Conservation (phyloP, 306 rosid species). For the Quercus alba region DNA sequence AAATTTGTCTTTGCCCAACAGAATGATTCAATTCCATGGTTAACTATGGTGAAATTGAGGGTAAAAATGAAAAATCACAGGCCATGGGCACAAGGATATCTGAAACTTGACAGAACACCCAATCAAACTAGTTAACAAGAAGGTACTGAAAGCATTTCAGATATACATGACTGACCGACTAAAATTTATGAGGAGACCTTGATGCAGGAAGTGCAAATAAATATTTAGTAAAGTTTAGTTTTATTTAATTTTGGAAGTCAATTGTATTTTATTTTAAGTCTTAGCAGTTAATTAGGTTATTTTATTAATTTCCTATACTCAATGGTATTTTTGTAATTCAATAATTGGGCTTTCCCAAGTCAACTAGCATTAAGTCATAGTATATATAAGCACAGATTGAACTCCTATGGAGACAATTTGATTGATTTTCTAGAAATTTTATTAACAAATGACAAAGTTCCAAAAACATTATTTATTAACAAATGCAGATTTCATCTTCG, state of each 20-base stretch:
- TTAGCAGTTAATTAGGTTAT: too few species aligned
- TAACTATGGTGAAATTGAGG: background rate
- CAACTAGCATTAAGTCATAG: too few species aligned
- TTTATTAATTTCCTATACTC: too few species aligned
- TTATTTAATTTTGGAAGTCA: too few species aligned
- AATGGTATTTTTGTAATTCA: too few species aligned
- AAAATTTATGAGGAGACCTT: background rate
- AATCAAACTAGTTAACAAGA: conserved; percentile 5
- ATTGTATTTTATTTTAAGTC: too few species aligned
- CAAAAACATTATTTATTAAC: background rate
- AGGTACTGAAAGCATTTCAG: background rate
- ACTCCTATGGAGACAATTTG: too few species aligned
- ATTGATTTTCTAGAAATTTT: too few species aligned
- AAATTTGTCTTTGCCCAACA: background rate
- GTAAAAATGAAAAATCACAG: background rate
- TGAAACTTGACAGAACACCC: background rate
- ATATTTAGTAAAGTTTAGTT: too few species aligned
- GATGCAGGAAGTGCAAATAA: background rate
- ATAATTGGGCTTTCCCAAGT: too few species aligned
- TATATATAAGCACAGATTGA: too few species aligned
- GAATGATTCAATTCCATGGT: background rate
- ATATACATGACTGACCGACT: background rate
- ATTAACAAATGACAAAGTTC: background rate
- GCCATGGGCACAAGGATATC: background rate
- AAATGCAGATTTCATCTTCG: background rate